Evolutionary conservation across 176 grass and related monocot species (phyloP), one percentile per base, ranked within the genome.

Genomic region (Pharus latifolius): DNA sequence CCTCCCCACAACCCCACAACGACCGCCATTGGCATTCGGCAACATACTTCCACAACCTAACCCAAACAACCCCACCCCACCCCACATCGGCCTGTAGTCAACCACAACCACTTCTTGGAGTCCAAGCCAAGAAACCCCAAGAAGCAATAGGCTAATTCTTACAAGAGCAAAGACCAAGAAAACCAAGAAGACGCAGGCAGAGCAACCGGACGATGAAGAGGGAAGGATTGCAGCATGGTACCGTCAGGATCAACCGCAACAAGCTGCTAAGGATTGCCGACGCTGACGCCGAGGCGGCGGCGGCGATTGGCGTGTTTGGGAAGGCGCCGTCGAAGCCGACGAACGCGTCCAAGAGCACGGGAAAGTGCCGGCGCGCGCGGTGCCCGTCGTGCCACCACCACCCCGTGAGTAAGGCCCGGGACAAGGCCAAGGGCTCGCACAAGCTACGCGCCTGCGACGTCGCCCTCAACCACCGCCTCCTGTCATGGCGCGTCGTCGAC

Each of bases 391-490:
- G 92, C 85, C 85, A 96, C 75, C 16, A 60, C 56, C 88, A 88
- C 37, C 92, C 92, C 4, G 72, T 60, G 40, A 56, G 56, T 63
- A 96, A 96, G 79, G 87, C 85, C 27, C 46, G 50, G 42, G 78
- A 85, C 78, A 98, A 93, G 76, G 51, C 84, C 26, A 98, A 98
- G 45, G 90, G 90, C 19, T 44, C 84, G 5, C 67, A 81, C 81
- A 98, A 98, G 82, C 89, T 91, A 13, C 83, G 58, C 70, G 78
- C 87, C 22, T 55, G 63, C 70, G 95, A 98, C 50, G 90, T 98
- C 25, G 78, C 79, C 32, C 78, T 93, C 60, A 98, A 98, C 67
- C 87, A 98, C 77, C 78, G 75, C 37, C 73, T 98, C 67, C 78
- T 81, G 9, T 90, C 84, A 11, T 98, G 95, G 90, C 75, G 90